Conservation (phyloP, 148 eudicot species). For the Camellia lanceoleosa region DNA sequence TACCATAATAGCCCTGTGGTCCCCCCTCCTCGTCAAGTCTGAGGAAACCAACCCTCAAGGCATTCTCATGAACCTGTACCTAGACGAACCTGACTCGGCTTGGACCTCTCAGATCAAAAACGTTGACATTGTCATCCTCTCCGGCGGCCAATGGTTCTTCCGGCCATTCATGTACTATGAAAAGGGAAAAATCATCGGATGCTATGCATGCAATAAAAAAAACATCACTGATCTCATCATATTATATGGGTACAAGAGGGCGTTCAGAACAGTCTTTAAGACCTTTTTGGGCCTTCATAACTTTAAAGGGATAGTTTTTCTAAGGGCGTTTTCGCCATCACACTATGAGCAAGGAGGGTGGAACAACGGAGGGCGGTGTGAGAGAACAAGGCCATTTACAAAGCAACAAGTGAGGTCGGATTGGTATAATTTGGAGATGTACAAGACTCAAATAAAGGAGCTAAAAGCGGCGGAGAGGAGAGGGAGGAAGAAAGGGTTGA, state of each 20-base stretch:
- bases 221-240: slow-evolving; percentile 27
- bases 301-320: slow-evolving; percentile 34
- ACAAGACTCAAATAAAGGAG: slow-evolving; percentile 45
- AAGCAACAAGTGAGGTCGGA: slow-evolving; percentile 28
- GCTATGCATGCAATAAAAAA: slow-evolving; percentile 29
- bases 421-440: slow-evolving; percentile 37
- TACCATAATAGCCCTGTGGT: slow-evolving; percentile 18
- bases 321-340: slow-evolving; percentile 44
- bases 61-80: slow-evolving; percentile 32
- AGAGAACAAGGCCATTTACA: slow-evolving; percentile 29
- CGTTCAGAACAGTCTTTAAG: slow-evolving; percentile 37
- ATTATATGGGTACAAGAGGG: slow-evolving; percentile 31
- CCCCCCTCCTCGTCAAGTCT: slow-evolving; percentile 13
- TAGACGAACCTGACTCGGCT: slow-evolving; percentile 36
- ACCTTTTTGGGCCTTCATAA: slow-evolving; percentile 26
- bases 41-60: neutral
- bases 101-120: slow-evolving; percentile 40
- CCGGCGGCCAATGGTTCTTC: slow-evolving; percentile 47
- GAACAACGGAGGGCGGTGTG: slow-evolving; percentile 46
- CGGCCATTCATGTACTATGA: slow-evolving; percentile 40
- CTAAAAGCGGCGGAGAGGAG: slow-evolving; percentile 33
- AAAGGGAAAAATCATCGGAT: slow-evolving; percentile 30
- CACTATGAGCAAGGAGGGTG: slow-evolving; percentile 50
- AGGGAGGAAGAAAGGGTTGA: slow-evolving; percentile 32
- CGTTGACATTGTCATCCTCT: slow-evolving; percentile 34